A percentile compares a stretch with the other conserved stretches of the same genome.
Conservation (phyloP, 139 green algal species). For the Volvox africanus region DNA sequence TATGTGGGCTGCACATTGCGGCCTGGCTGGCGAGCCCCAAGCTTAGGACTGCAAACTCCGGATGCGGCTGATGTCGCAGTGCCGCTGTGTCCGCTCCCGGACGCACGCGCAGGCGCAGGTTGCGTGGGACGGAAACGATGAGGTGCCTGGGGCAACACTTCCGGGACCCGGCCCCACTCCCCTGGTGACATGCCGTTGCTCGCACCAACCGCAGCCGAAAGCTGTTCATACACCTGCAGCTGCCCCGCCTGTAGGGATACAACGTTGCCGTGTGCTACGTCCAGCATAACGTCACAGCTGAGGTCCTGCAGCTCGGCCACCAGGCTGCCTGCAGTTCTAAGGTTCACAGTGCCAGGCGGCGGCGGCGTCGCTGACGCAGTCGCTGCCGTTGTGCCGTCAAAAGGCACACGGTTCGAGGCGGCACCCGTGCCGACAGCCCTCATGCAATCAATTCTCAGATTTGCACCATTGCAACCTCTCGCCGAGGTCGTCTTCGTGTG, state of each 20-base stretch:
- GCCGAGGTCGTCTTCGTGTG: no score
- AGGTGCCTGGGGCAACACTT: slow-evolving; percentile 39
- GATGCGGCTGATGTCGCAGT: not conserved
- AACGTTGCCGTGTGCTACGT: not conserved
- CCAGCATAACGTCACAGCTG: not conserved
- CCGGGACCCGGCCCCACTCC: slow-evolving; percentile 34
- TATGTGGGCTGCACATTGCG: not conserved
- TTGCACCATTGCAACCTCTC: no score
- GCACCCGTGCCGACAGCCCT: no score
- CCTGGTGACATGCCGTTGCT: slow-evolving; percentile 6
- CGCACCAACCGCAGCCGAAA: not conserved
- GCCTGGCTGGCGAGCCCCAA: not conserved
- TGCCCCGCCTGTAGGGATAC: slow-evolving; percentile 11
- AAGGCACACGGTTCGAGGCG: no score
- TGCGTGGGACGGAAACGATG: slow-evolving; percentile 32
- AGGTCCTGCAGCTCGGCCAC: slow-evolving; percentile 42
- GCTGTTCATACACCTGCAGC: slow-evolving; percentile 42
- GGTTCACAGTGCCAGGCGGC: not conserved
- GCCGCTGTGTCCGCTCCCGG: not conserved
- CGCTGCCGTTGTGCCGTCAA: not conserved
- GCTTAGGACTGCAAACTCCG: not conserved
- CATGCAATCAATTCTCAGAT: no score
- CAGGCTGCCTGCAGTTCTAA: slow-evolving; percentile 13
- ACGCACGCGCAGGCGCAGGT: not conserved
- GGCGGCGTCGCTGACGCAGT: not conserved